Percentiles rank a stretch among this genome's conserved stretches.
Evolutionary conservation across 2,329 filamentous ascomycete species (phyloP).

Genomic region (Chrysoporthe cubensis): DNA sequence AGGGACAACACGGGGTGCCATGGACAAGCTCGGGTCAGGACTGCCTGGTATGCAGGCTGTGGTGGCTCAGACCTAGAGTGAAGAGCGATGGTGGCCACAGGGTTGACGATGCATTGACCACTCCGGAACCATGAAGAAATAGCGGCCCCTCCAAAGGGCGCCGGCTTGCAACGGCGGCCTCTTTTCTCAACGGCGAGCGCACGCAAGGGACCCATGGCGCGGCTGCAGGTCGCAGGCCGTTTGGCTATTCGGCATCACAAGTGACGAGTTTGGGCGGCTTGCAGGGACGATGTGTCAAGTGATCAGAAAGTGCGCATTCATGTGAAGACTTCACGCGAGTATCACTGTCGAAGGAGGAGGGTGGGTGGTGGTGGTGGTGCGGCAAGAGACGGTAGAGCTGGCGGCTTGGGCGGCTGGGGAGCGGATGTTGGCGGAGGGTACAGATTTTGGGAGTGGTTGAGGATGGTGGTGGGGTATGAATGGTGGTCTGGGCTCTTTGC

Average conservation of each 20-base stretch:
- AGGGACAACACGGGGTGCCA: neutral
- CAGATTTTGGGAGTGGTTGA: neutral
- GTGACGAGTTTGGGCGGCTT: slow-evolving; percentile 11
- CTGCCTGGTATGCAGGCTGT: neutral
- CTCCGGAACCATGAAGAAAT: slow-evolving; percentile 1
- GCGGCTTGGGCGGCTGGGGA: slow-evolving; percentile 5
- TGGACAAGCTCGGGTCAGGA: neutral
- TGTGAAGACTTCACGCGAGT: slow-evolving; percentile 8
- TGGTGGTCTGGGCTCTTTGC: neutral
- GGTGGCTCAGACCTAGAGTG: slow-evolving; percentile 3
- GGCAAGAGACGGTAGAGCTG: slow-evolving; percentile 6
- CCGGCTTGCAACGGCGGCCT: slow-evolving; percentile 10
- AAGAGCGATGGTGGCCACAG: slow-evolving; percentile 10
- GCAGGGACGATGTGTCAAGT: slow-evolving; percentile 22
- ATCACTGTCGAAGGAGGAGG: too few relatives aligned
- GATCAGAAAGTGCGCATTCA: slow-evolving; percentile 1
- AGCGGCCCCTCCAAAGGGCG: neutral
- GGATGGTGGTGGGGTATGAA: neutral
- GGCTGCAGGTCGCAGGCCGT: slow-evolving; percentile 15
- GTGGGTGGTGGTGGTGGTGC: neutral
- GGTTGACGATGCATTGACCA: slow-evolving; percentile 13
- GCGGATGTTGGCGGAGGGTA: neutral
- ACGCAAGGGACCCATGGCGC: neutral
- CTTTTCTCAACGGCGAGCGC: neutral
- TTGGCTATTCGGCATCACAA: neutral